Evolutionary conservation across 2,329 filamentous ascomycete species (phyloP).

Genomic region (Colletotrichum aenigma): DNA sequence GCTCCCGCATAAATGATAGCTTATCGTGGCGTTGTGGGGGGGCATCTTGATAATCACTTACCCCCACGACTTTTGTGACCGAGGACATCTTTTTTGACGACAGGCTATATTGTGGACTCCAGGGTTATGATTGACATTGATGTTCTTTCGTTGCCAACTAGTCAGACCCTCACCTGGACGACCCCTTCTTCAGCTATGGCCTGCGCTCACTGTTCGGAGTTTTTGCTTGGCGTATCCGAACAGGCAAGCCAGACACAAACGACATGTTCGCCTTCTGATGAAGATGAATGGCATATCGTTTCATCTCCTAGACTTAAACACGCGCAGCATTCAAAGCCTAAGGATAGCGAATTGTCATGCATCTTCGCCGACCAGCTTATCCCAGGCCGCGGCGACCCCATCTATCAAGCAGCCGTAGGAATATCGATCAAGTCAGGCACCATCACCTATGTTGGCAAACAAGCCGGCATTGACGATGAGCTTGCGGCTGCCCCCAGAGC

Average conservation of each 20-base stretch:
- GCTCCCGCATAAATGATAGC: neutral
- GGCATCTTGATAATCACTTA: neutral
- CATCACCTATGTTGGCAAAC: neutral
- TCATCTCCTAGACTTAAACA: neutral
- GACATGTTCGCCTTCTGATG: neutral
- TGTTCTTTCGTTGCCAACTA: neutral
- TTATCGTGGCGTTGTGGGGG: neutral
- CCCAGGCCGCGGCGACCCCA: neutral
- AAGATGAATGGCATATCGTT: neutral
- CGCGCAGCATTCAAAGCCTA: neutral
- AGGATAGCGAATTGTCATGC: neutral
- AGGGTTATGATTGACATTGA: neutral
- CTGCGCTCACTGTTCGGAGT: neutral
- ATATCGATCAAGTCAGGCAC: neutral
- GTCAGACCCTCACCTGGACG: neutral
- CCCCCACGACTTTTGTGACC: neutral
- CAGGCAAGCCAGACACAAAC: rapidly evolving
- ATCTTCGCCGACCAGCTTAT: neutral
- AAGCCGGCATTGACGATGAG: neutral
- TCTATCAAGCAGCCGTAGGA: neutral
- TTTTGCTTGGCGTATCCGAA: neutral
- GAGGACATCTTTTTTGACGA: neutral
- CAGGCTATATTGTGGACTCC: neutral
- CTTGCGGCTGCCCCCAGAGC: neutral
- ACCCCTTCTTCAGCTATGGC: neutral